phyloP scores from a whole-genome alignment of 1,284 basidiomycete genomes.

The Apiotrichum sp. region DNA sequence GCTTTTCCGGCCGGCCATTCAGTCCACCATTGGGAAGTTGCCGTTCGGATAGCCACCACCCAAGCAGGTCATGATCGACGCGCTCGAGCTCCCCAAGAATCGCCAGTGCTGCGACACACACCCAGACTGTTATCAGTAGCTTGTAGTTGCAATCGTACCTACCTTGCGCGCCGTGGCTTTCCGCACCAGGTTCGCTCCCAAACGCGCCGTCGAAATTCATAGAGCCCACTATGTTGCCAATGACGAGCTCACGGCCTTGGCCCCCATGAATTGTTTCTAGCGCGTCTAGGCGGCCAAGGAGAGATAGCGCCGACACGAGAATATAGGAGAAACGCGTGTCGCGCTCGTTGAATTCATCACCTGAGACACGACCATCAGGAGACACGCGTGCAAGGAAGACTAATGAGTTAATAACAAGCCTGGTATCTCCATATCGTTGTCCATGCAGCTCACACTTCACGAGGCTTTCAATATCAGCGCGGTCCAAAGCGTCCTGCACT shows the following conservation, averaged over 20 bases:
- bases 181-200: conserved; percentile 72
- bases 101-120: conserved; percentile 78
- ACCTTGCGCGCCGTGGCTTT: conserved; percentile 92
- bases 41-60: conserved; percentile 88
- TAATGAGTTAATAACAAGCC: conserved; percentile 37
- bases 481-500: conserved; percentile 73
- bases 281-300: conserved; percentile 62
- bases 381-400: conserved; percentile 78
- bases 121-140: conserved; percentile 60
- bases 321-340: conserved; percentile 91
- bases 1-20: conserved; percentile 92
- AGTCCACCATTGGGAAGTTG: conserved; percentile 89
- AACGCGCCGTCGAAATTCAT: conserved; percentile 96
- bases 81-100: conserved; percentile 76
- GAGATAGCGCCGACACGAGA: conserved; percentile 71
- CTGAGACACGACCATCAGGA: conserved; percentile 76
- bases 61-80: conserved; percentile 67
- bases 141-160: neutral
- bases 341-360: conserved; percentile 81
- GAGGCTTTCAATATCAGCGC: conserved; percentile 61
- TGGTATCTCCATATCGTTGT: too few relatives aligned
- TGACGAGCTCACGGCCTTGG: conserved; percentile 55
- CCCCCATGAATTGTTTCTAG: conserved; percentile 53
- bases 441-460: conserved; percentile 59
- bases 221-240: conserved; percentile 69